These are phyloP conservation scores for Oxyria digyna DNA, from an alignment of 148 eudicot species.

Conservation along the genomic window DNA sequence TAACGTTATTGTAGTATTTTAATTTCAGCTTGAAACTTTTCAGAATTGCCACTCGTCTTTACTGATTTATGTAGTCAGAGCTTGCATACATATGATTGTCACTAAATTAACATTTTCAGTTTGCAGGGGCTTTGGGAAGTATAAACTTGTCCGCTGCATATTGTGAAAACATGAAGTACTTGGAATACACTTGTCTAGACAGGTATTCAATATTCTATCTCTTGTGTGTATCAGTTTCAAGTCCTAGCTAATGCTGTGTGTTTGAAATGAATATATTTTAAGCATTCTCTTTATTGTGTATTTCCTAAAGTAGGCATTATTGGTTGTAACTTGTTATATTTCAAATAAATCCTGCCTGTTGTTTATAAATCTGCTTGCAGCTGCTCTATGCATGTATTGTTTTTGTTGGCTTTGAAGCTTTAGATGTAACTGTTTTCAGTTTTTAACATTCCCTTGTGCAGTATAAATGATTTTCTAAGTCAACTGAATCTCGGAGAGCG, in stretches of 20 bases:
- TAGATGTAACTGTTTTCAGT: not conserved
- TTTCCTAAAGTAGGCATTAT: not conserved
- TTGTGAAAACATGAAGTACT: slow-evolving; percentile 55
- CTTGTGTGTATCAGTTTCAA: not conserved
- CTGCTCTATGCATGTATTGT: not conserved
- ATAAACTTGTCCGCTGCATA: slow-evolving; percentile 3
- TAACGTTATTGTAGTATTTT: not conserved
- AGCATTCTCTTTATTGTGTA: too few relatives aligned
- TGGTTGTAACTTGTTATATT: not conserved
- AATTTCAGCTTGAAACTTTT: not conserved
- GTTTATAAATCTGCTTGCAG: not conserved
- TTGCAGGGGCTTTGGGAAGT: not conserved
- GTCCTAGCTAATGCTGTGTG: not conserved
- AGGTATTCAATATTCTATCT: slow-evolving; percentile 28
- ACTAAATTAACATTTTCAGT: not conserved
- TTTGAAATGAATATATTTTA: not conserved
- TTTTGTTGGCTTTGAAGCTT: not conserved
- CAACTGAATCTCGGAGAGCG: slow-evolving; percentile 84
- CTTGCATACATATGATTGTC: not conserved
- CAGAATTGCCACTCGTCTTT: not conserved
- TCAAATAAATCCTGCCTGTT: not conserved
- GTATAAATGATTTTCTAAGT: slow-evolving; percentile 69
- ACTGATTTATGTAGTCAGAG: not conserved
- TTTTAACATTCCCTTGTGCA: slow-evolving; percentile 10
- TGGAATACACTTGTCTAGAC: slow-evolving; percentile 89